Percentiles rank a stretch among this genome's conserved stretches.
These are phyloP conservation scores for Leptographium procerum DNA, from an alignment of 2,329 filamentous ascomycete genomes.

Conservation along the genomic window DNA sequence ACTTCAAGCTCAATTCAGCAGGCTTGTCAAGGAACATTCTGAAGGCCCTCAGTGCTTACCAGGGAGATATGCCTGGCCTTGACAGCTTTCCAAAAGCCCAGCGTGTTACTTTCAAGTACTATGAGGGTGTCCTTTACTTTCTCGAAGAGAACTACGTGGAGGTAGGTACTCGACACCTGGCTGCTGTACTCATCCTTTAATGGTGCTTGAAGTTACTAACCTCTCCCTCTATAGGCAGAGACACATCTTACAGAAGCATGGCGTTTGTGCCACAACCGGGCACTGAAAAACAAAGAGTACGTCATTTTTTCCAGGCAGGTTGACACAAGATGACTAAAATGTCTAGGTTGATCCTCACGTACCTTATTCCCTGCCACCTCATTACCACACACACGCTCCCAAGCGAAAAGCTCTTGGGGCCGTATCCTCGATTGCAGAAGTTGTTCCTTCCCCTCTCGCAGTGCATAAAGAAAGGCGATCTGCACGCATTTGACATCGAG, in stretches of 20 bases:
- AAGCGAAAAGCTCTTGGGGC: slow-evolving; percentile 55
- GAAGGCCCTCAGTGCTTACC: slow-evolving; percentile 66
- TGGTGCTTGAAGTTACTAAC: not conserved
- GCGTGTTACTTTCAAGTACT: slow-evolving; percentile 92
- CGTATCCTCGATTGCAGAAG: slow-evolving; percentile 63
- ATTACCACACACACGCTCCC: slow-evolving; percentile 82
- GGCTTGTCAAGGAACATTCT: slow-evolving; percentile 84
- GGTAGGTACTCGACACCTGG: slow-evolving; percentile 29
- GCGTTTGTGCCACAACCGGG: slow-evolving; percentile 63
- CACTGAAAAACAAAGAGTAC: slow-evolving; percentile 70
- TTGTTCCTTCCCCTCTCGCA: slow-evolving; percentile 68
- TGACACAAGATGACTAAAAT: not conserved
- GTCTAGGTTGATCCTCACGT: slow-evolving; percentile 73
- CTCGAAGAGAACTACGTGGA: slow-evolving; percentile 84
- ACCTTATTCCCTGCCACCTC: slow-evolving; percentile 86
- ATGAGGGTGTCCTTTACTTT: slow-evolving; percentile 86
- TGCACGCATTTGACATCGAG: slow-evolving; percentile 73
- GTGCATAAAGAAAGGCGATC: slow-evolving; percentile 73
- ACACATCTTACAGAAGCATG: slow-evolving; percentile 70
- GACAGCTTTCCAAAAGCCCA: slow-evolving; percentile 78
- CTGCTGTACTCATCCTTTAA: too few relatives aligned
- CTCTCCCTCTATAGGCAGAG: slow-evolving; percentile 48
- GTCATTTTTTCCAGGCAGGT: slow-evolving; percentile 16
- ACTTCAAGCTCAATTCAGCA: slow-evolving; percentile 89
- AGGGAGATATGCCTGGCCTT: slow-evolving; percentile 69